Percentiles rank a stretch among this genome's conserved stretches.
phyloP scores from a whole-genome alignment of 139 green algal species.

The Medakamo hakoo region DNA sequence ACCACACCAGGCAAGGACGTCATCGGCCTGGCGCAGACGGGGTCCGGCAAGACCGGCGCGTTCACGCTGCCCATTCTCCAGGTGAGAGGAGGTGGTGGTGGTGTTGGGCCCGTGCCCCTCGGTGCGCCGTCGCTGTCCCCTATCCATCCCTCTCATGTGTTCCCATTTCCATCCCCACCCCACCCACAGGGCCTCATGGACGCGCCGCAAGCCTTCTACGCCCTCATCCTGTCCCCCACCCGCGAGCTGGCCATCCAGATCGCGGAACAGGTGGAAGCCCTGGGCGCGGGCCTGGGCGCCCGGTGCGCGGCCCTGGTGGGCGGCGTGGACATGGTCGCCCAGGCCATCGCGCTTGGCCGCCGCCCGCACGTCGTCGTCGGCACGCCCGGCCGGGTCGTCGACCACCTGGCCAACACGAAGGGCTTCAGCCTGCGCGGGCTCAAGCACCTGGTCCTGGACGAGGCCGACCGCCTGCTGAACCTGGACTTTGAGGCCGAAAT shows the following conservation, averaged over 20 bases:
- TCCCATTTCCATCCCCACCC: background rate
- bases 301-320: conserved; percentile 80
- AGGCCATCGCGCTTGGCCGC: conserved; percentile 76
- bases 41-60: conserved; percentile 91
- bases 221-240: conserved; percentile 86
- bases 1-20: conserved; percentile 72
- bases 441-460: conserved; percentile 86
- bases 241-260: conserved; percentile 98
- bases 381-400: conserved; percentile 88
- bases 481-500: conserved; percentile 99
- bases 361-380: conserved; percentile 90
- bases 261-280: conserved; percentile 89
- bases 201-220: conserved; percentile 76
- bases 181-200: conserved; percentile 67
- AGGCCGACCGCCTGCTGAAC: conserved; percentile 97
- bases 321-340: conserved; percentile 97
- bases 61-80: conserved; percentile 90
- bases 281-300: conserved; percentile 78
- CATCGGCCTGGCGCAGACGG: conserved; percentile 95
- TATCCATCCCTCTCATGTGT: background rate
- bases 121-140: background rate
- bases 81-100: conserved; percentile 1
- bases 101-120: background rate
- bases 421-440: conserved; percentile 76
- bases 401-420: conserved; percentile 99